phyloP scores from a whole-genome alignment of 163 green algal genomes.

The Smithsoniella earleae region DNA sequence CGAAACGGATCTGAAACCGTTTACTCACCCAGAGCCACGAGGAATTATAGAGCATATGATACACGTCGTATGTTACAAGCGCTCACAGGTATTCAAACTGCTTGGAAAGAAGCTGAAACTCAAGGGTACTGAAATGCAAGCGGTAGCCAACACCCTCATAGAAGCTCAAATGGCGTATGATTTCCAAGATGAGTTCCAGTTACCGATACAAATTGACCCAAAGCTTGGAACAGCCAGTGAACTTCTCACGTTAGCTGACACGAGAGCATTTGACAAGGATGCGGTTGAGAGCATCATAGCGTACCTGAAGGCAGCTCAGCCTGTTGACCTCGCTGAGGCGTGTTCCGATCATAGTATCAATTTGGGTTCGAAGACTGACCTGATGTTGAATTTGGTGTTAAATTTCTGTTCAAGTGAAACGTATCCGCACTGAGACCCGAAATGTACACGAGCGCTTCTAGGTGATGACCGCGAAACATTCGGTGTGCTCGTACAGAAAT shows the following conservation, averaged over 20 bases:
- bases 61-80: neutral
- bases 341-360: no score
- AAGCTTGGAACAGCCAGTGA: conserved; percentile 12
- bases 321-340: conserved; percentile 6
- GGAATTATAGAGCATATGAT: neutral
- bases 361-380: no score
- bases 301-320: neutral
- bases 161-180: conserved; percentile 4
- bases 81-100: conserved; percentile 1
- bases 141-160: conserved; percentile 5
- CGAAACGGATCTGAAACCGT: neutral
- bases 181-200: neutral
- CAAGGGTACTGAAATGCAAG: conserved; percentile 13
- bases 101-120: conserved; percentile 23
- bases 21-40: neutral
- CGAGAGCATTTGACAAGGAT: neutral
- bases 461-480: neutral
- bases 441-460: no score
- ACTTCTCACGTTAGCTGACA: conserved; percentile 14
- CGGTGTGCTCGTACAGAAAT: neutral
- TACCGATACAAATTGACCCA: neutral
- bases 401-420: neutral
- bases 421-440: neutral
- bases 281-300: neutral
- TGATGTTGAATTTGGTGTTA: neutral